Evolutionary conservation across 352 stramenopile genomes (phyloP), one percentile per base, ranked within the genome.

Genomic region (Pelagophyceae sp.): DNA sequence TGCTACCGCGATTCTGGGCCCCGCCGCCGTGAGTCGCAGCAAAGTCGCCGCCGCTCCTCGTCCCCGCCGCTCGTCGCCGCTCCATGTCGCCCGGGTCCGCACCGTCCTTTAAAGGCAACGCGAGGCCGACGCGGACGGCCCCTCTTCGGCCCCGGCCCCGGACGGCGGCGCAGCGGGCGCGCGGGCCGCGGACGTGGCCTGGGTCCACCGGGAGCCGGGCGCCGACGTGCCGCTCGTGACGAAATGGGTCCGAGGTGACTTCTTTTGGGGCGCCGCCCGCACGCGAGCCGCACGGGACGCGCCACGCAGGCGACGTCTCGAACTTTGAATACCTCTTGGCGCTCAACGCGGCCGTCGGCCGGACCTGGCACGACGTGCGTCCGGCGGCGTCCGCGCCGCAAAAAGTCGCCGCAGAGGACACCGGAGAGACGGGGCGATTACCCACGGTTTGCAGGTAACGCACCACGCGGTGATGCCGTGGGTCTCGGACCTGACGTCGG

Each of bases 391-490:
- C n/a, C n/a, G n/a, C n/a, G n/a, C n/a, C n/a, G n/a, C n/a, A n/a
- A n/a, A n/a, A n/a, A n/a, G n/a, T n/a, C n/a, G n/a, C n/a, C n/a
- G n/a, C n/a, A n/a, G n/a, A n/a, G n/a, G n/a, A n/a, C n/a, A n/a
- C n/a, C n/a, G n/a, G n/a, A n/a, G n/a, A n/a, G n/a, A n/a, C n/a
- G n/a, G n/a, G n/a, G n/a, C n/a, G n/a, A n/a, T n/a, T n/a, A n/a
- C n/a, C n/a, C n/a, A n/a, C n/a, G n/a, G n/a, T n/a, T n/a, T n/a
- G n/a, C n/a, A n/a, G n/a, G n/a, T 80, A 33, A 84, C 87, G 19
- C 94, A 95, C 77, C 93, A 97, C 79, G 91, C 93, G 0, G 90
- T 98, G 38, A 72, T 98, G n/a, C 95, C 95, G 0, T 98, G 95
- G 95, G 93, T 98, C 17, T 94, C 90, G 19, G 91, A 97, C 81